Evolutionary conservation across 2,329 filamentous ascomycete genomes (phyloP).

Genomic region (Trichoderma afroharzianum): DNA sequence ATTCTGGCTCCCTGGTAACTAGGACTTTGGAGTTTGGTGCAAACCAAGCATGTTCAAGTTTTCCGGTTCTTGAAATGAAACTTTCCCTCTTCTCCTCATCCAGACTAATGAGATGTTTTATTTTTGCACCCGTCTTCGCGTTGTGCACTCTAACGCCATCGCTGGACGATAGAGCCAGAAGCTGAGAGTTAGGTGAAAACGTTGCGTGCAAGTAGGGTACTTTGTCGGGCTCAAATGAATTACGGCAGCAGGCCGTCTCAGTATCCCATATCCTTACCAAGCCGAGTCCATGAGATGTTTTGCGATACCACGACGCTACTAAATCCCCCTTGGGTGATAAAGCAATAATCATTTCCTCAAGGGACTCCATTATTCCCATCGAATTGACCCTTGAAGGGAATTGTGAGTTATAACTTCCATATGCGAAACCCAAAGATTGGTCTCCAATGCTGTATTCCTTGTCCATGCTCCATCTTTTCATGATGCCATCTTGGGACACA

Average conservation of each 20-base stretch:
- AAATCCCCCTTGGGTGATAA: neutral
- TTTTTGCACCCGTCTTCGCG: neutral
- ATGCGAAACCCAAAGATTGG: neutral
- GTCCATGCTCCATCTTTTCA: neutral
- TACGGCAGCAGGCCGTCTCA: neutral
- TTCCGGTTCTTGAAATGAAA: no score
- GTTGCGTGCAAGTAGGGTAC: rapidly evolving
- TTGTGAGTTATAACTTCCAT: neutral
- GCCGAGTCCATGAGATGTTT: no score
- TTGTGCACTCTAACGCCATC: neutral
- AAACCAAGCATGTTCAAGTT: neutral
- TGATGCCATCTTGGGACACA: neutral
- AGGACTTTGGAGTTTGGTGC: neutral
- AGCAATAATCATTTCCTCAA: neutral
- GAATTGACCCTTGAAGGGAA: no score
- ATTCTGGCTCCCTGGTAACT: rapidly evolving
- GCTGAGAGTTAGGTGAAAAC: neutral
- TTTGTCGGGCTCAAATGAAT: neutral
- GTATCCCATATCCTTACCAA: neutral
- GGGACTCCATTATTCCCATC: no score
- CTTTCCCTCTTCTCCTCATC: no score
- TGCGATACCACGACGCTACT: neutral
- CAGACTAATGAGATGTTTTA: neutral
- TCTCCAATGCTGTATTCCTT: neutral
- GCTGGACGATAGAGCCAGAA: neutral